Percentiles rank a stretch among this genome's conserved stretches.
Conservation (phyloP, 352 stramenopile species). For the Phytopythium boreale region DNA sequence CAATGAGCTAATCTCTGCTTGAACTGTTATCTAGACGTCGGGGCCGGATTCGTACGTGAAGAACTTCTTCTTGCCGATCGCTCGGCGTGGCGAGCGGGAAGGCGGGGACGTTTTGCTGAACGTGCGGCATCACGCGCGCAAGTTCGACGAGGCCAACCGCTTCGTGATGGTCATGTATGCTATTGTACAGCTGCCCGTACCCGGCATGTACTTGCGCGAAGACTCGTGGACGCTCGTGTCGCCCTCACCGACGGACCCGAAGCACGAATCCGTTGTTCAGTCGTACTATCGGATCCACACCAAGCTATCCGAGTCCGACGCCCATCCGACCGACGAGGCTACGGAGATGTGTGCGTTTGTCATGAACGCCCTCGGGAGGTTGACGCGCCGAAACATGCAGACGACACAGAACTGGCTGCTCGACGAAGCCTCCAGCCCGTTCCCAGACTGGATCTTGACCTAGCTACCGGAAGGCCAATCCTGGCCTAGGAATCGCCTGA, state of each 20-base stretch:
- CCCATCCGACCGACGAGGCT: not conserved
- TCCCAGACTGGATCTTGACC: constrained; percentile 11
- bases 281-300: constrained; percentile 9
- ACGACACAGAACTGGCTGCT: constrained; percentile 11
- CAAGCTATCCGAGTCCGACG: not conserved
- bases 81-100: not conserved
- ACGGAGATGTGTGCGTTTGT: constrained; percentile 6
- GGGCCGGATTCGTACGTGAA: constrained; percentile 9
- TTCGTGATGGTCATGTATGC: constrained; percentile 12
- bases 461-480: too few species aligned
- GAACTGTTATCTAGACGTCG: not conserved
- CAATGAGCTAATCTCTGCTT: not conserved
- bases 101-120: constrained; percentile 7
- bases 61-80: constrained; percentile 8
- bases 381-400: constrained; percentile 9
- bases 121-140: constrained; percentile 8
- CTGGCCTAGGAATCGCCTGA: too few species aligned
- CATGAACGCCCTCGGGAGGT: constrained; percentile 1
- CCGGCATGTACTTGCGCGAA: constrained; percentile 6
- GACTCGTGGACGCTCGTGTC: constrained; percentile 10
- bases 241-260: not conserved
- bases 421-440: constrained; percentile 5
- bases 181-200: constrained; percentile 4
- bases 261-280: constrained; percentile 6
- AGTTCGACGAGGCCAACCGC: constrained; percentile 8